Conservation (phyloP, 2,329 filamentous ascomycete genomes). For the Aspergillus japonicus region DNA sequence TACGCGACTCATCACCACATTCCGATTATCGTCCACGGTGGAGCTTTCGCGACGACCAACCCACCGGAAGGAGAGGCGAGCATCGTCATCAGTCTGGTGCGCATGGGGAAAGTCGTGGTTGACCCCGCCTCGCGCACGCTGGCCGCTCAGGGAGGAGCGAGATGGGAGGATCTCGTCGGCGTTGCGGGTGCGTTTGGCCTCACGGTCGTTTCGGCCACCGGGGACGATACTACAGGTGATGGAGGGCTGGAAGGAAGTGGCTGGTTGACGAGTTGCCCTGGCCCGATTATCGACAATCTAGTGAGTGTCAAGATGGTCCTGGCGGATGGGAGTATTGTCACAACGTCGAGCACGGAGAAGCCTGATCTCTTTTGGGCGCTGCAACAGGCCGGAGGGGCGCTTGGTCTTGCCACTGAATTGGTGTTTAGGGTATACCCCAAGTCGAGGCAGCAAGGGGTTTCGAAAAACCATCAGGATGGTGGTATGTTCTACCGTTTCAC, state of each 20-base stretch:
- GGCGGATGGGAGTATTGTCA: slow-evolving; percentile 33
- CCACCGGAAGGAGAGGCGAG: slow-evolving; percentile 52
- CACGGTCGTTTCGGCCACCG: not conserved
- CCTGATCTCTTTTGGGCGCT: slow-evolving; percentile 50
- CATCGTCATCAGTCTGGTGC: slow-evolving; percentile 56
- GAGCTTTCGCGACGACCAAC: slow-evolving; percentile 57
- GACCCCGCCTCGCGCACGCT: slow-evolving; percentile 48
- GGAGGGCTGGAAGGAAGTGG: not conserved
- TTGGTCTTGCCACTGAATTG: slow-evolving; percentile 48
- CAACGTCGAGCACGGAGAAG: slow-evolving; percentile 44
- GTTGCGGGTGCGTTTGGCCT: not conserved
- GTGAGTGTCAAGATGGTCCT: slow-evolving; percentile 2
- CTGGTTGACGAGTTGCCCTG: not conserved
- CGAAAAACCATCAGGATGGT: too few relatives aligned
- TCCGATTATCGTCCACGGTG: slow-evolving; percentile 55
- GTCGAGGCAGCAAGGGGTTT: too few relatives aligned
- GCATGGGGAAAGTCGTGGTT: slow-evolving; percentile 53
- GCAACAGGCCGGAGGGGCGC: slow-evolving; percentile 42
- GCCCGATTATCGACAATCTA: not conserved
- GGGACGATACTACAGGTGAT: not conserved
- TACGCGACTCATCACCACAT: slow-evolving; percentile 48
- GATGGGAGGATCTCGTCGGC: slow-evolving; percentile 48
- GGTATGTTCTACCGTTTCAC: too few relatives aligned
- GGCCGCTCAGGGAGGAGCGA: slow-evolving; percentile 52
- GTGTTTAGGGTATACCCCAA: not conserved